Conservation (phyloP, 1,284 basidiomycete genomes). For the Cryptococcus sp. region DNA sequence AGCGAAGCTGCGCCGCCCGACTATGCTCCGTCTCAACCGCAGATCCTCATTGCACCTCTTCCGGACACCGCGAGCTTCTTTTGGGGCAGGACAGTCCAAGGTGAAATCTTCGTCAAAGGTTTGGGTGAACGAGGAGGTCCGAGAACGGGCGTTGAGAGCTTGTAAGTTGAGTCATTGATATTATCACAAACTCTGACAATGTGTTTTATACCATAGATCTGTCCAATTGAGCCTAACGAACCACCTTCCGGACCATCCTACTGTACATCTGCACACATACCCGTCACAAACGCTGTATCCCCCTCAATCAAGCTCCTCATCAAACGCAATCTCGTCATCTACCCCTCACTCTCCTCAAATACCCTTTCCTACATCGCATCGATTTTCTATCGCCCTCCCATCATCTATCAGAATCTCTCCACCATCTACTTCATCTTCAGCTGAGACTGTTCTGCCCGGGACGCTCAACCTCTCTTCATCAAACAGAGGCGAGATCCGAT, state of each 20-base stretch:
- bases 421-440: background rate
- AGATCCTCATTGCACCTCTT: slow-evolving; percentile 46
- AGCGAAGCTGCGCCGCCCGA: slow-evolving; percentile 31
- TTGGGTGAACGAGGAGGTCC: slow-evolving; percentile 34
- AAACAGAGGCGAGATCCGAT: slow-evolving; percentile 38
- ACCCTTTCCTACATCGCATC: slow-evolving; percentile 35
- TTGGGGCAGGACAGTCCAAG: slow-evolving; percentile 46
- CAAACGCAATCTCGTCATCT: slow-evolving; percentile 10
- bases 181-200: background rate
- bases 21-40: slow-evolving; percentile 44
- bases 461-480: slow-evolving; percentile 39
- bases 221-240: slow-evolving; percentile 32
- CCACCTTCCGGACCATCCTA: slow-evolving; percentile 27
- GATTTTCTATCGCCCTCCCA: slow-evolving; percentile 42
- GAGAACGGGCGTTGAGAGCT: slow-evolving; percentile 25
- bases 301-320: slow-evolving; percentile 4
- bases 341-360: slow-evolving; percentile 7
- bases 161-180: slow-evolving; percentile 27
- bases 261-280: slow-evolving; percentile 25
- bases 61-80: slow-evolving; percentile 49
- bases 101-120: slow-evolving; percentile 50
- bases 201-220: slow-evolving; percentile 22
- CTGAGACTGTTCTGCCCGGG: slow-evolving; percentile 29
- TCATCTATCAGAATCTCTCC: slow-evolving; percentile 3
- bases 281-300: slow-evolving; percentile 34